Percentiles rank a stretch among this genome's conserved stretches.
Conservation (phyloP, 2,329 filamentous ascomycete genomes). For the Hymenoscyphus fraxineus region DNA sequence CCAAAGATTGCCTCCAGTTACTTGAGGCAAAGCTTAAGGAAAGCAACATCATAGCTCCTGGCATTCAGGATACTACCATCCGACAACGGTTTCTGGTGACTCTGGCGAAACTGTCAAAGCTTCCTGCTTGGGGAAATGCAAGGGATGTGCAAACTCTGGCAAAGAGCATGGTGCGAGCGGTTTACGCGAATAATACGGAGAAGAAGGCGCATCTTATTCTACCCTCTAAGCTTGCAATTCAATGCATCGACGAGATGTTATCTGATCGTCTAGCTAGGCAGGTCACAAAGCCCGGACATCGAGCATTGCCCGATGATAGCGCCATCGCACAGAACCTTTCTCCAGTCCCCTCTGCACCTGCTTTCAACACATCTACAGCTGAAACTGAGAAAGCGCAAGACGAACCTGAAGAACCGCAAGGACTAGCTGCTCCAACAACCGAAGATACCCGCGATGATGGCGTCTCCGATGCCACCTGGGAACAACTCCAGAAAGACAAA, state of each 20-base stretch:
- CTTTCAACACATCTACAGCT: background rate
- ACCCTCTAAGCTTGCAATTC: conserved; percentile 17
- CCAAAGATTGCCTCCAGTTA: conserved; percentile 37
- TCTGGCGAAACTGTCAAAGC: conserved; percentile 38
- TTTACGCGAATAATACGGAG: conserved; percentile 23
- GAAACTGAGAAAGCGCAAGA: background rate
- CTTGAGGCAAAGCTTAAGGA: conserved; percentile 36
- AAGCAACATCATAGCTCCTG: conserved; percentile 28
- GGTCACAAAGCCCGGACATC: background rate
- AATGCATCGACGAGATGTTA: conserved; percentile 28
- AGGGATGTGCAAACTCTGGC: conserved; percentile 48
- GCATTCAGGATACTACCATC: conserved; percentile 29
- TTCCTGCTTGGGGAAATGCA: conserved; percentile 49
- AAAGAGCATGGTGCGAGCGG: conserved; percentile 41
- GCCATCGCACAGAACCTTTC: background rate
- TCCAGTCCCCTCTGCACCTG: background rate
- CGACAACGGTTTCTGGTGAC: conserved; percentile 21
- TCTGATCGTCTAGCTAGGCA: conserved; percentile 19
- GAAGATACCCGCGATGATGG: conserved; percentile 39
- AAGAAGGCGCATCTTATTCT: conserved; percentile 22
- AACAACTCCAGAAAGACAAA: conserved; percentile 52
- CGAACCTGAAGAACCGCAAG: background rate
- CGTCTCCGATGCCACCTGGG: conserved; percentile 59
- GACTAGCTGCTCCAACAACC: background rate
- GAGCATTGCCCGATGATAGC: background rate